phyloP scores from a whole-genome alignment of 1,284 basidiomycete genomes.

The Takashimella tepidaria region DNA sequence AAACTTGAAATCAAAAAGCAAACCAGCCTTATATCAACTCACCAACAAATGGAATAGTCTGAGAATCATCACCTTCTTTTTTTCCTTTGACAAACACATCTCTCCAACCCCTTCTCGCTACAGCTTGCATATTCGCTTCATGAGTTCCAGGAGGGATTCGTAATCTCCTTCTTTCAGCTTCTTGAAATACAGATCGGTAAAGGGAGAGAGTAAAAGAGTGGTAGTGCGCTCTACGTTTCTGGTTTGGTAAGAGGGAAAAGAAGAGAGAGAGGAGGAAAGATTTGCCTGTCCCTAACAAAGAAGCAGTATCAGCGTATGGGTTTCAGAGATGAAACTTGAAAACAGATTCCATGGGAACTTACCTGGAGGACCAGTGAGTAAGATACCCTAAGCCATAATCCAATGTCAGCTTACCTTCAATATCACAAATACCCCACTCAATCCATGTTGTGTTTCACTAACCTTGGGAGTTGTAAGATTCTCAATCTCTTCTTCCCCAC shows the following conservation, averaged over 20 bases:
- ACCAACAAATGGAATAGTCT: constrained; percentile 47
- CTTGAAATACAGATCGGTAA: constrained; percentile 55
- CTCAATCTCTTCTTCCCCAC: constrained; percentile 58
- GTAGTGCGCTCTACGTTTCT: constrained; percentile 64
- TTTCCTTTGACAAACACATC: constrained; percentile 44
- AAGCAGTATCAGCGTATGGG: too few species aligned
- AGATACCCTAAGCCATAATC: constrained; percentile 43
- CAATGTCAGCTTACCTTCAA: too few species aligned
- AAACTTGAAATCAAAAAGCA: too few species aligned
- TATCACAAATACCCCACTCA: too few species aligned
- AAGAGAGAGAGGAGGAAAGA: constrained; percentile 64
- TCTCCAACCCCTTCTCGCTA: constrained; percentile 38
- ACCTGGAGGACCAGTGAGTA: constrained; percentile 53
- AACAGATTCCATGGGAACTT: constrained; percentile 1
- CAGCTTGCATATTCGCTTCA: constrained; percentile 47
- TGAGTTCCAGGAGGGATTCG: constrained; percentile 29
- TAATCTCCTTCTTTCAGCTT: constrained; percentile 34
- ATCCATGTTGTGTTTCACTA: constrained; percentile 6
- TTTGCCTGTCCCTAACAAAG: constrained; percentile 56
- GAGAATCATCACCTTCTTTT: constrained; percentile 24
- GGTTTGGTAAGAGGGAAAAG: constrained; percentile 56
- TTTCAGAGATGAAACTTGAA: background rate
- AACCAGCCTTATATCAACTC: constrained; percentile 12
- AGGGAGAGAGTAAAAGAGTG: constrained; percentile 63
- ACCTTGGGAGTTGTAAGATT: constrained; percentile 58